These are phyloP conservation scores for Madurella mycetomatis DNA, from an alignment of 2,329 filamentous ascomycete species.

Conservation along the genomic window DNA sequence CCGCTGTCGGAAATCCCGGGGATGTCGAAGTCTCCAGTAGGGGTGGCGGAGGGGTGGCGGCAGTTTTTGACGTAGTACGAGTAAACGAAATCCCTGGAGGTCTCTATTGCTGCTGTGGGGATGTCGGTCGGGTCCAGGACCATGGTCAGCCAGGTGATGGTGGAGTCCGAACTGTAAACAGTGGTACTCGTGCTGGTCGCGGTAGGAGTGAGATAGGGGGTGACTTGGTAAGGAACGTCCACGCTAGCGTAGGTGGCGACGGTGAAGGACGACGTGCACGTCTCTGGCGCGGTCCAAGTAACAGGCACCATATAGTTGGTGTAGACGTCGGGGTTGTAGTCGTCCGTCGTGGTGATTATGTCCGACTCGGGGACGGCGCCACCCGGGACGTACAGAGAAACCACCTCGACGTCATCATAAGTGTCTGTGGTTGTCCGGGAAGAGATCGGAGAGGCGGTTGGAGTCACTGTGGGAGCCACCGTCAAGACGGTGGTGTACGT, in stretches of 20 bases:
- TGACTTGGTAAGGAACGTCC: conserved; percentile 17
- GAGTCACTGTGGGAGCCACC: conserved; percentile 3
- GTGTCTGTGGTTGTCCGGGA: not conserved
- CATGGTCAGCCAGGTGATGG: not conserved
- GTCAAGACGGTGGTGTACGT: not conserved
- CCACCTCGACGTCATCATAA: conserved; percentile 11
- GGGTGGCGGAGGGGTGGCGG: conserved; percentile 13
- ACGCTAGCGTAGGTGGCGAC: conserved; percentile 18
- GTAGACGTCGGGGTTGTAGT: not conserved
- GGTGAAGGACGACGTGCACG: conserved; percentile 30
- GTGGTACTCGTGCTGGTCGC: conserved; percentile 1
- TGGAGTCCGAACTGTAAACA: not conserved
- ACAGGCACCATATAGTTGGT: conserved; percentile 10
- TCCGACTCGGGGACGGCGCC: conserved; percentile 3
- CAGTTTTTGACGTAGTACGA: conserved; percentile 10
- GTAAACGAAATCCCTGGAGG: conserved; percentile 7
- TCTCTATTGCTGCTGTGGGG: not conserved
- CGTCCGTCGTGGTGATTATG: not conserved
- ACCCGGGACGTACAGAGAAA: not conserved
- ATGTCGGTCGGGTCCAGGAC: conserved; percentile 4
- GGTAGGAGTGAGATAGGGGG: conserved; percentile 7
- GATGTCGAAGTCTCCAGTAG: no score
- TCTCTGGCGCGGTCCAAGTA: conserved; percentile 25
- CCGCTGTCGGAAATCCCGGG: not conserved
- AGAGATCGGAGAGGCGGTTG: conserved; percentile 4